A percentile compares a stretch with the other conserved stretches of the same genome.
These are phyloP conservation scores for Diaporthe humulicola DNA, from an alignment of 2,329 filamentous ascomycete genomes.

Conservation along the genomic window DNA sequence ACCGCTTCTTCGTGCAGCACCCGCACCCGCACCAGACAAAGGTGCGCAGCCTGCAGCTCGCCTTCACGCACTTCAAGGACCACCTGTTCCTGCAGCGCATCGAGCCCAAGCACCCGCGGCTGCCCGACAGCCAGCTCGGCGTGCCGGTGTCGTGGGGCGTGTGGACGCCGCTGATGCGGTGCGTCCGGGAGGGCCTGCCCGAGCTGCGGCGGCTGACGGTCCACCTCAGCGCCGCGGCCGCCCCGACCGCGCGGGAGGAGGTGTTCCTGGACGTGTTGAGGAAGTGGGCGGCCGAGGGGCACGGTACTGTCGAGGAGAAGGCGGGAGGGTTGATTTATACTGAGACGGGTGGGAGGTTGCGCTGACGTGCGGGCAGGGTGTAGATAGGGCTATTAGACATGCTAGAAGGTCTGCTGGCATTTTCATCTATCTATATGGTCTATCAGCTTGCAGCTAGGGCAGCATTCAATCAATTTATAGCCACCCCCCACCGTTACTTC, in stretches of 20 bases:
- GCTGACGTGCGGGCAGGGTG: neutral
- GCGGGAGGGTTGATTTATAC: slow-evolving; percentile 30
- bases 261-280: slow-evolving; percentile 27
- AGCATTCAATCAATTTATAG: neutral
- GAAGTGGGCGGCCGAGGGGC: slow-evolving; percentile 29
- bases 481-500: neutral
- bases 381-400: neutral
- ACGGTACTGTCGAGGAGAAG: slow-evolving; percentile 33
- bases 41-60: slow-evolving; percentile 43
- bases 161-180: slow-evolving; percentile 37
- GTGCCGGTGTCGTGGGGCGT: slow-evolving; percentile 37
- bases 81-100: slow-evolving; percentile 43
- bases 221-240: slow-evolving; percentile 3
- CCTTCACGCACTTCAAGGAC: slow-evolving; percentile 44
- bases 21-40: slow-evolving; percentile 38
- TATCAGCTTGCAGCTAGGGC: neutral
- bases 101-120: slow-evolving; percentile 33
- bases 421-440: neutral
- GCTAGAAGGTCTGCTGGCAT: neutral
- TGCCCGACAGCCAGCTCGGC: neutral
- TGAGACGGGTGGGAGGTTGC: slow-evolving; percentile 9
- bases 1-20: slow-evolving; percentile 43
- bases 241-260: slow-evolving; percentile 8
- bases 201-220: slow-evolving; percentile 30
- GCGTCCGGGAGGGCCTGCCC: slow-evolving; percentile 33